These are phyloP conservation scores for Talaromyces sp. DNA, from an alignment of 2,329 filamentous ascomycete species.

Conservation along the genomic window DNA sequence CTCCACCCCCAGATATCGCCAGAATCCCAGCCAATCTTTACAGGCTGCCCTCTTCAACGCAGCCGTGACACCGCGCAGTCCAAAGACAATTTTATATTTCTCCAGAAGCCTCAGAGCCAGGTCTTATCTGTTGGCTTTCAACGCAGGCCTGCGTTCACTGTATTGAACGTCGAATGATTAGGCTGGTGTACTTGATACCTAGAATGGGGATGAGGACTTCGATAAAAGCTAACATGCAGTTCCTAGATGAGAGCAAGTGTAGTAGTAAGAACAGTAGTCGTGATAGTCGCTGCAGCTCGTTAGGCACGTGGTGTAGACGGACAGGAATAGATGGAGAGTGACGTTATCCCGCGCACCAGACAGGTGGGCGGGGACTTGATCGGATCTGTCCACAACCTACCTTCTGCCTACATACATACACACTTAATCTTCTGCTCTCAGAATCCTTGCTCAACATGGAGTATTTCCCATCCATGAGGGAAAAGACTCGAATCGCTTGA, in stretches of 20 bases:
- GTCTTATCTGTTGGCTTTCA: background rate
- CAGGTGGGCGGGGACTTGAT: slow-evolving; percentile 2
- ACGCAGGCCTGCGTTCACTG: background rate
- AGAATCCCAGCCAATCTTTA: background rate
- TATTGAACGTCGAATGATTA: background rate
- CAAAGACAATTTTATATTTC: background rate
- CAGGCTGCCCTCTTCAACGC: background rate
- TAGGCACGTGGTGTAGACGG: background rate
- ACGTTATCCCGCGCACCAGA: slow-evolving; percentile 1
- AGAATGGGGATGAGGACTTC: background rate
- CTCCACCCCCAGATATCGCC: background rate
- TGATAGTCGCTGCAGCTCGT: too few species aligned
- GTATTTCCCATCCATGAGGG: background rate
- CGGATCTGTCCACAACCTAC: background rate
- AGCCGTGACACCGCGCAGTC: background rate
- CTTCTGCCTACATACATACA: background rate
- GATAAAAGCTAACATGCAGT: background rate
- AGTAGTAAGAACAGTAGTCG: background rate
- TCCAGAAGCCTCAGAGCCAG: background rate
- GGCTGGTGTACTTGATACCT: background rate
- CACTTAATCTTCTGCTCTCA: too few species aligned
- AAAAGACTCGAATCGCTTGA: background rate
- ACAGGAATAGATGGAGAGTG: background rate
- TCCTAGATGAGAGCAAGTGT: background rate
- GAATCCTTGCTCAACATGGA: background rate